phyloP scores from a whole-genome alignment of 2,329 filamentous ascomycete genomes.

The Thelonectria olida region DNA sequence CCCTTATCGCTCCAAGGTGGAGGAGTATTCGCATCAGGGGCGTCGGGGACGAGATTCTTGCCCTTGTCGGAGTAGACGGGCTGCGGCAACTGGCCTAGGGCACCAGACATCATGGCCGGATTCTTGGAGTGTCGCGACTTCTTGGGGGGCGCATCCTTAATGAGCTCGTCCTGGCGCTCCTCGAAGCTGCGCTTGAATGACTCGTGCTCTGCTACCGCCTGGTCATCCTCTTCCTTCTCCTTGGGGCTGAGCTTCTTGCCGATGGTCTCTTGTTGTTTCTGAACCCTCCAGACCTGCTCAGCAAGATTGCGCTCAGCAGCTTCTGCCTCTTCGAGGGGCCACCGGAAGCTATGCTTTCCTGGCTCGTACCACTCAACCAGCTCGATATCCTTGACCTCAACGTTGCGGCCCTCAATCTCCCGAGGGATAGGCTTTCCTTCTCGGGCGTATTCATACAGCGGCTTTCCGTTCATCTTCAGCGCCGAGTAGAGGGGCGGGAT shows the following conservation, averaged over 20 bases:
- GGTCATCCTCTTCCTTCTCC: slow-evolving; percentile 63
- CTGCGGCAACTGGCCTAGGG: slow-evolving; percentile 61
- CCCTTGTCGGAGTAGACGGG: slow-evolving; percentile 53
- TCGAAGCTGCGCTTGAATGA: slow-evolving; percentile 67
- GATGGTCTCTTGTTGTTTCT: slow-evolving; percentile 62
- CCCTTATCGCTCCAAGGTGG: slow-evolving; percentile 68
- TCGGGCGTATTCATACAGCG: slow-evolving; percentile 93
- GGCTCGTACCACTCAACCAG: slow-evolving; percentile 86
- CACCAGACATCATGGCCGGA: slow-evolving; percentile 66
- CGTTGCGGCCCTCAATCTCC: slow-evolving; percentile 82
- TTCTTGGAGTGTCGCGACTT: slow-evolving; percentile 42
- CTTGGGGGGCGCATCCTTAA: slow-evolving; percentile 58
- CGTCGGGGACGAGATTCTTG: slow-evolving; percentile 62
- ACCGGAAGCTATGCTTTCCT: slow-evolving; percentile 80
- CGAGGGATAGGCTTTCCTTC: slow-evolving; percentile 87
- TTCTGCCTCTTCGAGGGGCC: slow-evolving; percentile 82
- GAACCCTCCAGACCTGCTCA: slow-evolving; percentile 73
- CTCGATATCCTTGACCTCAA: slow-evolving; percentile 81
- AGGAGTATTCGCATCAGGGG: slow-evolving; percentile 57
- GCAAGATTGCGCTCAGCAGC: slow-evolving; percentile 79
- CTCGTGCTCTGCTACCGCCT: slow-evolving; percentile 65
- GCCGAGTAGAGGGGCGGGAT: slow-evolving; percentile 93
- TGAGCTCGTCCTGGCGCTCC: slow-evolving; percentile 65
- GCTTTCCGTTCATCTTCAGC: slow-evolving; percentile 91
- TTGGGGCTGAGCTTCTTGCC: slow-evolving; percentile 62